Evolutionary conservation across 2,329 filamentous ascomycete genomes (phyloP).

Genomic region (Aspergillus sp.): DNA sequence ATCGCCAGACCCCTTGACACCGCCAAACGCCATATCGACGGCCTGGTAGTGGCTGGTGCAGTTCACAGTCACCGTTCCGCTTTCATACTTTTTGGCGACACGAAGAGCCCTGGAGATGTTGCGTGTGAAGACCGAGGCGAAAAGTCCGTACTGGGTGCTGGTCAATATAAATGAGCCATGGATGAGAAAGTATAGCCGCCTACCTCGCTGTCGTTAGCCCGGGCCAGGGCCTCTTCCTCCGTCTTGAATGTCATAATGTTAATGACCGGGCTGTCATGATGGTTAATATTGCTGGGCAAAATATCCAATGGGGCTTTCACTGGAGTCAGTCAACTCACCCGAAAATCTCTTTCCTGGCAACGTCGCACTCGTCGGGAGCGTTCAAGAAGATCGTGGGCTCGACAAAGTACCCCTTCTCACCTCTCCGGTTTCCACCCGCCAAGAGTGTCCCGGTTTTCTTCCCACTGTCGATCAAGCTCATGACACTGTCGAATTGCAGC

Average conservation of each 20-base stretch:
- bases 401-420: slow-evolving; percentile 68
- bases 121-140: slow-evolving; percentile 5
- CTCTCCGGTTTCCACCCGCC: too few relatives aligned
- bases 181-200: too few relatives aligned
- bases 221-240: slow-evolving; percentile 51
- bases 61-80: slow-evolving; percentile 11
- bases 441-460: too few relatives aligned
- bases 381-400: slow-evolving; percentile 76
- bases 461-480: too few relatives aligned
- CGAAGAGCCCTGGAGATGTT: slow-evolving; percentile 7
- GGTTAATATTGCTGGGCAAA: too few relatives aligned
- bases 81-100: slow-evolving; percentile 2
- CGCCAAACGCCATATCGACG: not conserved
- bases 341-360: too few relatives aligned
- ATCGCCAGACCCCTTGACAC: slow-evolving; percentile 36
- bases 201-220: slow-evolving; percentile 43
- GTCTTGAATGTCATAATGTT: slow-evolving; percentile 24
- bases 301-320: too few relatives aligned
- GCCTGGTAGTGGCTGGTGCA: not conserved
- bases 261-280: too few relatives aligned
- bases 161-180: too few relatives aligned
- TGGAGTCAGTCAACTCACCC: too few relatives aligned
- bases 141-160: too few relatives aligned
- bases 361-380: too few relatives aligned
- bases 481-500: not conserved